These are phyloP conservation scores for Closterium sp. DNA, from an alignment of 139 green algal genomes.

Conservation along the genomic window DNA sequence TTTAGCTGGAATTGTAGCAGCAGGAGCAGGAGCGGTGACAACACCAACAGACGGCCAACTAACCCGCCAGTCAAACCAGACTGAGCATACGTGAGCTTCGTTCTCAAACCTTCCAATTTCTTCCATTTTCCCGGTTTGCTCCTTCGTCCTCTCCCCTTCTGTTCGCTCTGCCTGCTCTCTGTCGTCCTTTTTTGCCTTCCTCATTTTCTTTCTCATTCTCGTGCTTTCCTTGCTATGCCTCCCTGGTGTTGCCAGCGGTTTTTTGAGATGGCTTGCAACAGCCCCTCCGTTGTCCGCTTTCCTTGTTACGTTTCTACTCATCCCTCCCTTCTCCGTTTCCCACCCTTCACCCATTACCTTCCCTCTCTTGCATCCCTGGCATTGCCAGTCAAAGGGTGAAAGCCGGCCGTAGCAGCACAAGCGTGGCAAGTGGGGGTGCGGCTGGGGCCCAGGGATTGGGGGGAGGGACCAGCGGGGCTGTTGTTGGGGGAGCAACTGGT, in stretches of 20 bases:
- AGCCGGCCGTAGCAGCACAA: no score
- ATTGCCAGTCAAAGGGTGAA: no score
- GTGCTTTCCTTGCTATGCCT: not conserved
- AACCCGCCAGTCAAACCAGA: not conserved
- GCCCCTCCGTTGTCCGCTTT: no score
- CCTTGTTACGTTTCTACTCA: no score
- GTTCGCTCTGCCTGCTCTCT: not conserved
- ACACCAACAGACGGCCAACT: not conserved
- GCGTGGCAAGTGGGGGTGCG: no score
- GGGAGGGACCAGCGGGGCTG: not conserved
- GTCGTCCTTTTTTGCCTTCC: not conserved
- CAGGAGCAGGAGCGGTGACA: not conserved
- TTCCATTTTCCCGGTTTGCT: not conserved
- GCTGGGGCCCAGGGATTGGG: no score
- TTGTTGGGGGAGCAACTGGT: not conserved
- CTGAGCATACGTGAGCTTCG: not conserved
- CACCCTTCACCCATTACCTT: not conserved
- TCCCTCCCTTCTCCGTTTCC: no score
- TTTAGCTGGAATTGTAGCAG: not conserved
- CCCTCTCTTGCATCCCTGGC: not conserved
- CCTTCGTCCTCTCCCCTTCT: not conserved
- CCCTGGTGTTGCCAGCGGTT: no score
- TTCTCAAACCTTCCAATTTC: not conserved
- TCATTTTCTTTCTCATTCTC: not conserved
- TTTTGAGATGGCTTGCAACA: no score